Evolutionary conservation across 805 yeast genomes (phyloP).

Genomic region (Wickerhamiella bombiphila): DNA sequence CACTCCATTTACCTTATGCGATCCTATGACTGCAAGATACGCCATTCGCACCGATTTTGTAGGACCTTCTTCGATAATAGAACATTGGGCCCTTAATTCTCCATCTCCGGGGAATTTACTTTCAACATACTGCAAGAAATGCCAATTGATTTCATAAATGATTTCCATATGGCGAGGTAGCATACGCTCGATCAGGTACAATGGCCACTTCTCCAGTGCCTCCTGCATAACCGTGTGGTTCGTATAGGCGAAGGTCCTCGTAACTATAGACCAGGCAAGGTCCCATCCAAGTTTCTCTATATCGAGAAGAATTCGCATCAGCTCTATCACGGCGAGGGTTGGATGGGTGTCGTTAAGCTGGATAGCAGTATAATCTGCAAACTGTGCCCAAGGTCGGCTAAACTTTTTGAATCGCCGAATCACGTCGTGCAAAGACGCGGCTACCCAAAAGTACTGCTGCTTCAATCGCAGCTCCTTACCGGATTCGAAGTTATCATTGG

Average conservation of each 20-base stretch:
- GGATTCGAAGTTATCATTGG: conserved; percentile 80
- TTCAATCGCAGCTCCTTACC: conserved; percentile 87
- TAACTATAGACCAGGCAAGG: conserved; percentile 73
- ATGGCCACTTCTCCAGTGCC: conserved; percentile 93
- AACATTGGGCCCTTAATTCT: conserved; percentile 54
- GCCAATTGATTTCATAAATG: conserved; percentile 70
- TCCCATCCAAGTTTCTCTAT: conserved; percentile 70
- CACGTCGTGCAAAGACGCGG: conserved; percentile 84
- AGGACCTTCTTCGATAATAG: conserved; percentile 67
- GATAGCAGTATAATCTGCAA: conserved; percentile 76
- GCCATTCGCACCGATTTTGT: conserved; percentile 90
- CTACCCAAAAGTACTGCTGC: conserved; percentile 95
- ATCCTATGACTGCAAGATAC: conserved; percentile 74
- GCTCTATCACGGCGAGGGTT: conserved; percentile 76
- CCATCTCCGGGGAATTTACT: conserved; percentile 58
- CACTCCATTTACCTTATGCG: conserved; percentile 89
- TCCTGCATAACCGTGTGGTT: conserved; percentile 92
- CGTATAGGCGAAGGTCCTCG: conserved; percentile 74
- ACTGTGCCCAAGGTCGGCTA: conserved; percentile 61
- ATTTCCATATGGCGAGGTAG: conserved; percentile 87
- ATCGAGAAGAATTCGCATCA: conserved; percentile 75
- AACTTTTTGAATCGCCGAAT: conserved; percentile 77
- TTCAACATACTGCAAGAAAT: conserved; percentile 64
- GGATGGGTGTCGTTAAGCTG: conserved; percentile 95
- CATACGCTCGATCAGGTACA: conserved; percentile 58